These are phyloP conservation scores for Plasmodium blacklocki DNA, from an alignment of 169 alveolate species.

Conservation along the genomic window DNA sequence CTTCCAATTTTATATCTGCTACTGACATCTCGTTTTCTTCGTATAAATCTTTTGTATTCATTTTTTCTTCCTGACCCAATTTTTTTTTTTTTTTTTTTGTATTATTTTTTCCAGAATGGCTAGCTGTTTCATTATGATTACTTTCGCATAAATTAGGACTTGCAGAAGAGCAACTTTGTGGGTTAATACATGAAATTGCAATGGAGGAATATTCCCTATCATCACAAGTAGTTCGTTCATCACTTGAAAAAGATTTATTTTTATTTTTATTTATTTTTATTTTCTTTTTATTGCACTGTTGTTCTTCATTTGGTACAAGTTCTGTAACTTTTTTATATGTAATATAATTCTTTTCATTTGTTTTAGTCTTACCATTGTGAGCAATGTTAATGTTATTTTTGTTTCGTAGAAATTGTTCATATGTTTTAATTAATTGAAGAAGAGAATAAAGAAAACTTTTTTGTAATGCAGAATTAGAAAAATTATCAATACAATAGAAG, in stretches of 20 bases:
- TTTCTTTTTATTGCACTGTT: neutral
- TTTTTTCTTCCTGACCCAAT: neutral
- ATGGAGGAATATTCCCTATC: neutral
- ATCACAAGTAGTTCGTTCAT: neutral
- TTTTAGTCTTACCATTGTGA: neutral
- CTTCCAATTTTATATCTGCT: too few species aligned
- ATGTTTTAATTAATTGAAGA: constrained; percentile 74
- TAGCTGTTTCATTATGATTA: neutral
- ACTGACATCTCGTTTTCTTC: too few species aligned
- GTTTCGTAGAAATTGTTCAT: constrained; percentile 35
- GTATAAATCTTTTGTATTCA: neutral
- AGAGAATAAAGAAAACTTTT: constrained; percentile 51
- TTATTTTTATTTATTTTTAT: neutral
- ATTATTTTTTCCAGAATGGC: neutral
- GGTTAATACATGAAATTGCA: neutral
- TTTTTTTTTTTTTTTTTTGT: neutral
- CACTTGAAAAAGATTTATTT: neutral
- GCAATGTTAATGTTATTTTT: constrained; percentile 25
- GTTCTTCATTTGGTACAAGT: neutral
- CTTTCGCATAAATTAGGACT: neutral
- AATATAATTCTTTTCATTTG: neutral
- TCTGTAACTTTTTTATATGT: neutral
- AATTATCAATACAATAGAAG: constrained; percentile 28
- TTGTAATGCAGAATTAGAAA: constrained; percentile 43
- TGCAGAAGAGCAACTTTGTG: neutral